These are phyloP conservation scores for Podospora pseudopauciseta DNA, from an alignment of 495 filamentous ascomycete species.

Conservation along the genomic window DNA sequence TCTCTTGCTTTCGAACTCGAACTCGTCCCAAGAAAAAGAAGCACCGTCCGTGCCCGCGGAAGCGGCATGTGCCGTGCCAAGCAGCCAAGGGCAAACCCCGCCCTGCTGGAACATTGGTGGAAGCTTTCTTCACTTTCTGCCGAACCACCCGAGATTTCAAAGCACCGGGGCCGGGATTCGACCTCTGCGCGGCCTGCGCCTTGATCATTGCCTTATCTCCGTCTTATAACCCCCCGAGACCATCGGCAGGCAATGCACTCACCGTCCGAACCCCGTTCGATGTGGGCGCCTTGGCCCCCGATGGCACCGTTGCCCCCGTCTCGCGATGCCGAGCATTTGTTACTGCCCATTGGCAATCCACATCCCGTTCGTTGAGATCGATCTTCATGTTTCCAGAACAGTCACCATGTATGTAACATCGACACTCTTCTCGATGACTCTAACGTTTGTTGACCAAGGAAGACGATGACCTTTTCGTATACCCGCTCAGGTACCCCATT, in stretches of 20 bases:
- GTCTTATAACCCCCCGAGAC: background rate
- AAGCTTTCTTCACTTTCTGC: background rate
- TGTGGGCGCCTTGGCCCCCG: background rate
- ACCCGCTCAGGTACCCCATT: too few species aligned
- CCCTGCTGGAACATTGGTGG: background rate
- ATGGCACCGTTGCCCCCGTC: background rate
- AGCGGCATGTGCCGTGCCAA: background rate
- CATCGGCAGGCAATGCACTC: background rate
- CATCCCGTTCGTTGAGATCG: background rate
- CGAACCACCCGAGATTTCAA: slow-evolving; percentile 1
- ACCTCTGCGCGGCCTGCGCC: background rate
- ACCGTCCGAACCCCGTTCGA: background rate
- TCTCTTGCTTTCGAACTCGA: too few species aligned
- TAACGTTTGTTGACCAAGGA: too few species aligned
- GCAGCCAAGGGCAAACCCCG: background rate
- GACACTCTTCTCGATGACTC: too few species aligned
- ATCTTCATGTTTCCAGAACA: background rate
- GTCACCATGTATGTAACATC: too few species aligned
- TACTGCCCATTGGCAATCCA: background rate
- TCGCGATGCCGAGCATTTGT: background rate
- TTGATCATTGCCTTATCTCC: background rate
- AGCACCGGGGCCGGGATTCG: background rate
- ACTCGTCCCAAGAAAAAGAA: background rate
- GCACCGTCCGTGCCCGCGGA: background rate
- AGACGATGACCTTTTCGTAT: too few species aligned